Evolutionary conservation across 371 early-diverging fungal species (phyloP).

Genomic region (Phascolomyces articulosus): DNA sequence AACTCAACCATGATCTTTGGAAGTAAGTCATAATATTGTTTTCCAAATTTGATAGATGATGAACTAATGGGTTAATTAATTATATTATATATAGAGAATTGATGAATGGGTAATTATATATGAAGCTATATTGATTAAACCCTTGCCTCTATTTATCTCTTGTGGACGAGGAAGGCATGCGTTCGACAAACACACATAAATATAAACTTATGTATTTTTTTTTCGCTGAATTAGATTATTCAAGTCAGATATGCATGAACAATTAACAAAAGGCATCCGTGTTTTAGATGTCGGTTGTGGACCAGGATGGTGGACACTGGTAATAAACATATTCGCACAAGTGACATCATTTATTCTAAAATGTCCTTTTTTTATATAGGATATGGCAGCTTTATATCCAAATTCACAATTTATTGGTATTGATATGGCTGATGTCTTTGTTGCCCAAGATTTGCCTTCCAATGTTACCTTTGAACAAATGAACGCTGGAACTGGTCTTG

Average conservation of each 20-base stretch:
- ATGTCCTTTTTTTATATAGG: constrained; percentile 17
- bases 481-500: constrained; percentile 37
- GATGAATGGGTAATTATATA: constrained; percentile 6
- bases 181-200: no score
- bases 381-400: constrained; percentile 49
- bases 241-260: constrained; percentile 44
- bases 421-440: constrained; percentile 48
- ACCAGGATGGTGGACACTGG: constrained; percentile 51
- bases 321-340: constrained; percentile 6
- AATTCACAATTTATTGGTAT: constrained; percentile 47
- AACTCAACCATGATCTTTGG: constrained; percentile 41
- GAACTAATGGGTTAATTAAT: no score
- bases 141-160: no score
- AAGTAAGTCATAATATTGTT: constrained; percentile 21
- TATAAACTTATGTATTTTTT: no score
- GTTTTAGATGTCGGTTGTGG: constrained; percentile 54
- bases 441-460: constrained; percentile 23
- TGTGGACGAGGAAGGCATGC: no score
- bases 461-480: constrained; percentile 34
- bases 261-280: constrained; percentile 34
- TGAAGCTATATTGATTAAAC: not conserved
- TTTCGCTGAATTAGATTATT: constrained; percentile 27
- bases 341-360: not conserved
- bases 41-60: no score
- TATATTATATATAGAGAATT: constrained; percentile 10